A percentile compares a stretch with the other conserved stretches of the same genome.
Conservation (phyloP, 1,139 yeast genomes). For the Pichia sp. region DNA sequence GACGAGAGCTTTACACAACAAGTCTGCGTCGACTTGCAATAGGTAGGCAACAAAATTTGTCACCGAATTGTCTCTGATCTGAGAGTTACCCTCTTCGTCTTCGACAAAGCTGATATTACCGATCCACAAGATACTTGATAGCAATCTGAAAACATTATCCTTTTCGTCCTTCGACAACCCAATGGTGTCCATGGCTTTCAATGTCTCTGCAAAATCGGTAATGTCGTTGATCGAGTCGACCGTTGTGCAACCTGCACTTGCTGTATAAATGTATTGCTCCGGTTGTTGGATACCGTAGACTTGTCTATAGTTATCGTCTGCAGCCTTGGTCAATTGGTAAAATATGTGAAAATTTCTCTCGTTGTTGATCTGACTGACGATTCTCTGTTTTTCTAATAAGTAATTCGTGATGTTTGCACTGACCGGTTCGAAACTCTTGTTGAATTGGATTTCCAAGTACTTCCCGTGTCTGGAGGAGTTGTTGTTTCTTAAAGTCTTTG, state of each 20-base stretch:
- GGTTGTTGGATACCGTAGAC: conserved; percentile 88
- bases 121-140: conserved; percentile 88
- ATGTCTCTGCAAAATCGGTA: conserved; percentile 73
- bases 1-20: conserved; percentile 63
- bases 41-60: conserved; percentile 92
- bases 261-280: conserved; percentile 85
- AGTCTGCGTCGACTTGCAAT: conserved; percentile 70
- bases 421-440: conserved; percentile 77
- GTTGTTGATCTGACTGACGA: conserved; percentile 84
- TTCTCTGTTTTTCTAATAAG: conserved; percentile 89
- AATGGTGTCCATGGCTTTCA: conserved; percentile 81
- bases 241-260: conserved; percentile 77
- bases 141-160: conserved; percentile 80
- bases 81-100: conserved; percentile 82
- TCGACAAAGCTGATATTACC: conserved; percentile 88
- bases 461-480: conserved; percentile 98
- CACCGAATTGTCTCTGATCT: conserved; percentile 77
- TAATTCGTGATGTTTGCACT: conserved; percentile 97
- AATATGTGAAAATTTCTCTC: conserved; percentile 97
- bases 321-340: conserved; percentile 91
- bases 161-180: conserved; percentile 81
- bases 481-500: conserved; percentile 92
- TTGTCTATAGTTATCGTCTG: conserved; percentile 80
- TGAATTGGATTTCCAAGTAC: conserved; percentile 87
- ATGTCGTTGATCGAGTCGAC: conserved; percentile 86